Base-by-base conservation (phyloP, 179 eudicot species). In the Carnegiea gigantea region DNA sequence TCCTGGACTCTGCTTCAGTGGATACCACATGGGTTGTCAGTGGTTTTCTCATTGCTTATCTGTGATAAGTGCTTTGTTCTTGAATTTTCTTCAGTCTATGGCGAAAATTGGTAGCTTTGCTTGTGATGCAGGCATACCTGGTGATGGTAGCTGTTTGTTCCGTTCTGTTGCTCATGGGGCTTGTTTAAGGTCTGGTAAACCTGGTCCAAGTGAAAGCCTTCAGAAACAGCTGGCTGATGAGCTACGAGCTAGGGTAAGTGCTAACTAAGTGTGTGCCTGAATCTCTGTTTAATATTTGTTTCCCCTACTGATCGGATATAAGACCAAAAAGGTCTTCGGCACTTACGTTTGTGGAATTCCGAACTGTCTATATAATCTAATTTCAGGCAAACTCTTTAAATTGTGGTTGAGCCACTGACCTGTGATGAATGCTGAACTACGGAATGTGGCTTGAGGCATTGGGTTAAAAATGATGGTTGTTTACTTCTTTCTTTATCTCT, bases 131-230 rank as follows among this genome's bases (percentile, higher is more conserved):
- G 99, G 99, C 70, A 95, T 95, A 83, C 99, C 99, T 80, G 99
- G 98, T 74, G 99, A 95, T 79, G 99, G 99, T 60, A 95, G 98
- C 83, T 95, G 99, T 83, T 88, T 95, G 85, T 95, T 95, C 84
- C 97, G 99, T 53, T 92, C 98, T 49, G 92, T 95, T 87, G 97
- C 94, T 86, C 98, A 95, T 86, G 99, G 98, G 60, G 97, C 96
- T 85, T 91, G 97, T 84, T 76, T 94, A 73, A 88, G 93, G 77
- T 87, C 89, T 12, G 99, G 97, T 40, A 90, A 90, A 80, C 88
- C 92, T 73, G 90, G 95, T 77, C 99, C 98, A 43, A 87, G 77
- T 86, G 98, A 92, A 85, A 87, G 83, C 84, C 82, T 88, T 67
- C 99, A 95, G 81, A 90, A 91, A 85, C 87, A 90, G 86, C 83